Base-by-base conservation (phyloP, 1,284 basidiomycete genomes). In the Cryptococcus wingfieldii region DNA sequence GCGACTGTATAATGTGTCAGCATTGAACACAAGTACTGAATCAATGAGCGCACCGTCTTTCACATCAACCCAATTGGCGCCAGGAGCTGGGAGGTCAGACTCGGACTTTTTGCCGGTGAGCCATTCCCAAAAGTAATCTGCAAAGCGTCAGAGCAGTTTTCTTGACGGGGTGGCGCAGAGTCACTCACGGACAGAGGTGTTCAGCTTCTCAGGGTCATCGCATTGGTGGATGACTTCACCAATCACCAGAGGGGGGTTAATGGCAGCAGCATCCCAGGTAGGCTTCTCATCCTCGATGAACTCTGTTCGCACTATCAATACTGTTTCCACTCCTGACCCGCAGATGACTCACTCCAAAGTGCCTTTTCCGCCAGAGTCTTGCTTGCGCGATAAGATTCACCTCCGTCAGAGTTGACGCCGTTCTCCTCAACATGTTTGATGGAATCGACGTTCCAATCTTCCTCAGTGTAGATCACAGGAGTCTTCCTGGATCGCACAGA, bases 341-440 rank as follows among this genome's bases (percentile, higher is more conserved):
- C 6, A 10, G 31, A 25, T 38, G 10, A 65, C 64, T 57, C 56
- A 70, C 66, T 67, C 78, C 78, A 79, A 2, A 78, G 71, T 1
- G 76, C 75, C 51, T 73, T 67, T 67, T 91, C 88, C 1, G 88
- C 87, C 2, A 90, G 76, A 5, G 82, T 83, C 78, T 90, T 90
- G 54, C 65, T 68, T 7, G 69, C 69, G 34, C 47, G 47, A 53
- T 62, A 67, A 12, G 47, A 55, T 50, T 56, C 45, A 58, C 61
- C 55, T 81, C 82, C 44, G 78, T 72, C 67, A 3, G 86, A 88
- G 66, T 82, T 83, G 44, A 75, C 69, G 7, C 86, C 84, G 51
- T 82, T 79, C 59, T 81, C 74, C 64, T 82, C 79, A n/a, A 86
- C 78, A 47, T 81, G 76, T 23, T 79, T 69, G n/a, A 82, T 71